phyloP scores from a whole-genome alignment of 2,329 filamentous ascomycete genomes.

The Monilinia vaccinii-corymbosi region DNA sequence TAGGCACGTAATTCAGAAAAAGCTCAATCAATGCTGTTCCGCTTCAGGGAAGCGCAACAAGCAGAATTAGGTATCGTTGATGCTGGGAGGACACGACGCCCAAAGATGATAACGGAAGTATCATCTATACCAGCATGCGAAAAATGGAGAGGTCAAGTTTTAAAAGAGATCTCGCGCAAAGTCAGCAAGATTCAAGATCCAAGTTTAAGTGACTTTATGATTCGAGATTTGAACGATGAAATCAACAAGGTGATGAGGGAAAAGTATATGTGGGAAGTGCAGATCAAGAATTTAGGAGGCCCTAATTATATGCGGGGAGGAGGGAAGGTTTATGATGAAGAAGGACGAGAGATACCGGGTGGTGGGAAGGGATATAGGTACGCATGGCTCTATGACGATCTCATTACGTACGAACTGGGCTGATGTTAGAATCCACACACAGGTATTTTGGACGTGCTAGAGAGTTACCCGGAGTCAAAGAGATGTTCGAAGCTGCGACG shows the following conservation, averaged over 20 bases:
- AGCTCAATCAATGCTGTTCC: conserved; percentile 99
- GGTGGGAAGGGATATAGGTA: conserved; percentile 89
- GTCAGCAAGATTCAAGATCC: conserved; percentile 91
- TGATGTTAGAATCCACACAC: conserved; percentile 39
- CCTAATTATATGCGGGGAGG: conserved; percentile 69
- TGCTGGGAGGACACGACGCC: conserved; percentile 77
- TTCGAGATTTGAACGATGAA: conserved; percentile 96
- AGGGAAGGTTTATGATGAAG: conserved; percentile 42
- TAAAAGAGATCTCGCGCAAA: conserved; percentile 95
- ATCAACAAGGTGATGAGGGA: conserved; percentile 99
- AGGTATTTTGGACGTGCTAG: conserved; percentile 85
- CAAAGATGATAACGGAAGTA: conserved; percentile 82
- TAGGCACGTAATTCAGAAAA: conserved; percentile 97
- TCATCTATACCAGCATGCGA: conserved; percentile 80
- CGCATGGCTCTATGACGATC: conserved; percentile 40
- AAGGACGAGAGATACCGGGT: conserved; percentile 46
- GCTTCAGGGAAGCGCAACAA: conserved; percentile 95
- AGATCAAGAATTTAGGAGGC: conserved; percentile 90
- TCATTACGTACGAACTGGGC: background rate
- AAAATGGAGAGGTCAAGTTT: conserved; percentile 95
- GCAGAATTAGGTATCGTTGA: conserved; percentile 95
- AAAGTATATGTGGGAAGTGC: conserved; percentile 98
- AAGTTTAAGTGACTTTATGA: conserved; percentile 89
- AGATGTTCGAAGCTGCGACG: conserved; percentile 78
- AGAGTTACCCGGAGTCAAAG: conserved; percentile 90